phyloP scores from a whole-genome alignment of 257 asterid genomes.

The Galeopsis tetrahit region DNA sequence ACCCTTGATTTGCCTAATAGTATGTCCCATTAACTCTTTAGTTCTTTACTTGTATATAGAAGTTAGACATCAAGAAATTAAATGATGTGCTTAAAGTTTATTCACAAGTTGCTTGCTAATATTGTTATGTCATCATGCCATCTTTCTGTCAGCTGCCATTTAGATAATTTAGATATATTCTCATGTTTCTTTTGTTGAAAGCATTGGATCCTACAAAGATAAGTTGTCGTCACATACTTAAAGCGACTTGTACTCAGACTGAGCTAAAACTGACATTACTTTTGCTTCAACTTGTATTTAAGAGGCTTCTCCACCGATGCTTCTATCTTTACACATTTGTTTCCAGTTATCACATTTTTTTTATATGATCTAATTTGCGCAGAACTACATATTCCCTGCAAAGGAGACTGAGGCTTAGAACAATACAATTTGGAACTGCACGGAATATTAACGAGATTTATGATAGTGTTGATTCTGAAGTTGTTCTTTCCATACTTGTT shows the following conservation, averaged over 20 bases:
- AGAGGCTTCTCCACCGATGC: conserved; percentile 24
- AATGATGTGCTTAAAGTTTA: neutral
- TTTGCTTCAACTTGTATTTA: conserved; percentile 19
- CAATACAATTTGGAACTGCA: conserved; percentile 79
- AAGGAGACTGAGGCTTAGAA: conserved; percentile 93
- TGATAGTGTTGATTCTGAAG: conserved; percentile 92
- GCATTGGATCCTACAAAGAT: conserved; percentile 18
- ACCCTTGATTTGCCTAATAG: neutral
- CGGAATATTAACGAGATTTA: conserved; percentile 79
- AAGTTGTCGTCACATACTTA: conserved; percentile 23
- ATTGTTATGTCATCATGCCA: conserved; percentile 16
- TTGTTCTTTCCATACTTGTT: conserved; percentile 83
- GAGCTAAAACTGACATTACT: conserved; percentile 6
- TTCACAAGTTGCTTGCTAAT: neutral
- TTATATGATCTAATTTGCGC: conserved; percentile 40
- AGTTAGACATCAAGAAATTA: neutral
- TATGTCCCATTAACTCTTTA: neutral
- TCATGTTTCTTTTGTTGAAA: conserved; percentile 24
- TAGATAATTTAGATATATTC: conserved; percentile 6
- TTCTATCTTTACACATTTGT: conserved; percentile 19
- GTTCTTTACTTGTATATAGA: neutral
- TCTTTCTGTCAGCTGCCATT: conserved; percentile 10
- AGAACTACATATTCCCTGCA: conserved; percentile 75
- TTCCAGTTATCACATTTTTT: conserved; percentile 11
- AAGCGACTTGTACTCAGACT: conserved; percentile 11